Percentiles rank a stretch among this genome's conserved stretches.
Evolutionary conservation across 2,329 filamentous ascomycete genomes (phyloP).

Genomic region (Clonostachys chloroleuca): DNA sequence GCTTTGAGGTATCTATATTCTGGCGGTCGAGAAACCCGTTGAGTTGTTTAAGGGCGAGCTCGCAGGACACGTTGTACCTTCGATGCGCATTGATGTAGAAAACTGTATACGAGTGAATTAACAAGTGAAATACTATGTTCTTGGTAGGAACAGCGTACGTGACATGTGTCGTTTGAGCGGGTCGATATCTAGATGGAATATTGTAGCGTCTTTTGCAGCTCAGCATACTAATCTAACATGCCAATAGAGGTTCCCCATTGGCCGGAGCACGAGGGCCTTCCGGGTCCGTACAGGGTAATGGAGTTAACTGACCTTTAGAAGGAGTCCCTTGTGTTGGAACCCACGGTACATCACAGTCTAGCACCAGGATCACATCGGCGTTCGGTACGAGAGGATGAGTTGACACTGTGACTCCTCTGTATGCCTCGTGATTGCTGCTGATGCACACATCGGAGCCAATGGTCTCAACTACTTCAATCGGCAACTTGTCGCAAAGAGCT

Average conservation of each 20-base stretch:
- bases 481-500: constrained; percentile 61
- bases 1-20: constrained; percentile 27
- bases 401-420: constrained; percentile 67
- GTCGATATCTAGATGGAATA: constrained; percentile 64
- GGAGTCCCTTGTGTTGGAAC: constrained; percentile 59
- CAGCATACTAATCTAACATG: constrained; percentile 37
- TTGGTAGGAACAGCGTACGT: constrained; percentile 4
- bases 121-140: no score
- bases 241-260: no score
- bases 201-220: constrained; percentile 43
- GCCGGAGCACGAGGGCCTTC: no score
- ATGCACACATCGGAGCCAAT: constrained; percentile 81
- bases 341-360: constrained; percentile 93
- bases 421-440: constrained; percentile 64
- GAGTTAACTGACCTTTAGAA: no score
- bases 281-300: no score
- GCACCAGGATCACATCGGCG: constrained; percentile 78
- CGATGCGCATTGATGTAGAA: constrained; percentile 65
- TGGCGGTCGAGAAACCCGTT: constrained; percentile 52
- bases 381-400: constrained; percentile 69
- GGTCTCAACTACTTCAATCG: constrained; percentile 70
- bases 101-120: constrained; percentile 21
- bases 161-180: constrained; percentile 70
- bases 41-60: constrained; percentile 65
- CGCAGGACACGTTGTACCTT: constrained; percentile 63